phyloP scores from a whole-genome alignment of 2,329 filamentous ascomycete species.

The Diaporthe ampelina region DNA sequence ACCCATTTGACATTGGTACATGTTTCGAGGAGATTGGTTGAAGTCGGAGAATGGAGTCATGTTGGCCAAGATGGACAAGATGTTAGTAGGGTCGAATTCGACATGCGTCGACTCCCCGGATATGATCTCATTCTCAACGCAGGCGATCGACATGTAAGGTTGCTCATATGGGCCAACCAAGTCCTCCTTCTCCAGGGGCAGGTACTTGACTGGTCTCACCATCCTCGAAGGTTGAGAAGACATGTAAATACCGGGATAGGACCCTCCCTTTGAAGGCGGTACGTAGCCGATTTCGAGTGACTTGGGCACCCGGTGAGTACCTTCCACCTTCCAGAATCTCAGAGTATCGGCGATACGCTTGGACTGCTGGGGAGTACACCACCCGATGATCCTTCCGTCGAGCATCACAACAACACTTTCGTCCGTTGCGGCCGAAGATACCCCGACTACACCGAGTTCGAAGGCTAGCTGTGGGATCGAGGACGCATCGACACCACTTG shows the following conservation, averaged over 20 bases:
- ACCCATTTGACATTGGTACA: conserved; percentile 99
- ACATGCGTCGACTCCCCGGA: conserved; percentile 94
- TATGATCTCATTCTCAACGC: conserved; percentile 86
- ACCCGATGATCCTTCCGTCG: conserved; percentile 91
- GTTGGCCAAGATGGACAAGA: conserved; percentile 96
- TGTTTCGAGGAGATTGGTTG: conserved; percentile 98
- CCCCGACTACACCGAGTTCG: conserved; percentile 83
- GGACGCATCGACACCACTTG: conserved; percentile 79
- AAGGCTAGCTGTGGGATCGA: conserved; percentile 80
- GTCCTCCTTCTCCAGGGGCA: conserved; percentile 88
- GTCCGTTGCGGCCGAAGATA: conserved; percentile 82
- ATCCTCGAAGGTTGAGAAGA: conserved; percentile 88
- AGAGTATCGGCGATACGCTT: conserved; percentile 86
- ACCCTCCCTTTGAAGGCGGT: conserved; percentile 88
- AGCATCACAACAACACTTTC: conserved; percentile 92
- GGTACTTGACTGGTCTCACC: conserved; percentile 92
- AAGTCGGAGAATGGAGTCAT: conserved; percentile 99
- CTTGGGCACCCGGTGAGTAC: conserved; percentile 81
- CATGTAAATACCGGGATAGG: conserved; percentile 96
- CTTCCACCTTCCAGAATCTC: conserved; percentile 95
- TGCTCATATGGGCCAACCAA: conserved; percentile 95
- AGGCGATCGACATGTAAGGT: conserved; percentile 98
- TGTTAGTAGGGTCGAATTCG: conserved; percentile 94
- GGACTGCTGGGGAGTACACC: conserved; percentile 88
- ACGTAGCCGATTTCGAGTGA: conserved; percentile 94